These are phyloP conservation scores for Colletotrichum zoysiae DNA, from an alignment of 2,329 filamentous ascomycete species.

Conservation along the genomic window DNA sequence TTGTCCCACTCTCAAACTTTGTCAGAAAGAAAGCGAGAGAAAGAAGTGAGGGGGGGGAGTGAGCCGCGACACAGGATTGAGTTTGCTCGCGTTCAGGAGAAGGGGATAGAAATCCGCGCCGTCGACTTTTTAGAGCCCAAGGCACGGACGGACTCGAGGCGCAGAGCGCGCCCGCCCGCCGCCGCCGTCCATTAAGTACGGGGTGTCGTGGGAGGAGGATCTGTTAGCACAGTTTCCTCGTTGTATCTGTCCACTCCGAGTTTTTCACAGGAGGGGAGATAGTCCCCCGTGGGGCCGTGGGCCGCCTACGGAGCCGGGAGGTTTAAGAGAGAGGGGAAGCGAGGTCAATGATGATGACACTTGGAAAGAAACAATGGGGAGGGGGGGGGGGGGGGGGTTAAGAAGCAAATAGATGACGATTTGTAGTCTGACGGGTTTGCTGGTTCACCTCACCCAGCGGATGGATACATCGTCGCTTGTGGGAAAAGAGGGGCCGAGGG, in stretches of 20 bases:
- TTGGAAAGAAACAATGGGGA: no score
- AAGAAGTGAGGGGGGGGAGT: neutral
- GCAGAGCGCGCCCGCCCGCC: neutral
- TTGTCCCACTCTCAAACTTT: neutral
- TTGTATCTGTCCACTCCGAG: neutral
- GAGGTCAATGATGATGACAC: neutral
- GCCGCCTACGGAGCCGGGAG: neutral
- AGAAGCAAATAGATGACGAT: neutral
- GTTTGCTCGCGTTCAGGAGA: neutral
- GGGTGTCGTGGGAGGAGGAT: neutral
- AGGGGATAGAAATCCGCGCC: neutral
- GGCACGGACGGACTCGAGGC: neutral
- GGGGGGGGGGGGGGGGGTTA: no score
- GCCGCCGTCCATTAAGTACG: slow-evolving; percentile 1
- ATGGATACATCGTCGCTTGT: neutral
- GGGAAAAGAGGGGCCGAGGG: neutral
- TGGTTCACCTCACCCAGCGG: neutral
- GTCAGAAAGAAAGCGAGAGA: neutral
- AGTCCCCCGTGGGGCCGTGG: neutral
- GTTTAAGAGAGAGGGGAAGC: neutral
- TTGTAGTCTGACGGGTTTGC: neutral
- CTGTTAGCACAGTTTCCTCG: neutral
- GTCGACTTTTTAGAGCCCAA: neutral
- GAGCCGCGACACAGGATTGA: slow-evolving; percentile 5
- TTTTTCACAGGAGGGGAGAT: neutral